Evolutionary conservation across 441 rosid genomes (phyloP).

Genomic region (Gossypium schwendimanii): DNA sequence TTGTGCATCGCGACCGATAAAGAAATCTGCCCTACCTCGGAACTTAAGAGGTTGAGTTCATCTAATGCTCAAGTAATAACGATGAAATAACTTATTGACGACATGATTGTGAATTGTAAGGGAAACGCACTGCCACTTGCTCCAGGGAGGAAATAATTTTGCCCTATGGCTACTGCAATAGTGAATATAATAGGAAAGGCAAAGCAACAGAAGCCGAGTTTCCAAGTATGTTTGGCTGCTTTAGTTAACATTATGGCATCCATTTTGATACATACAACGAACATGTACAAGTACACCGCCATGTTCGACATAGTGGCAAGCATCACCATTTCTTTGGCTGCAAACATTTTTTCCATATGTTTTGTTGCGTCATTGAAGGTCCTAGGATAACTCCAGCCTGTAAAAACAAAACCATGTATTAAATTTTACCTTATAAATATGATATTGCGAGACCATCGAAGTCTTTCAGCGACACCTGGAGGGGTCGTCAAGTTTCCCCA

Average conservation of each 20-base stretch:
- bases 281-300: not conserved
- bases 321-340: not conserved
- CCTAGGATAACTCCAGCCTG: slow-evolving; percentile 5
- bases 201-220: not conserved
- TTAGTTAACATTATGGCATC: not conserved
- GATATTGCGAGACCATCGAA: no score
- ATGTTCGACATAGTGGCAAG: not conserved
- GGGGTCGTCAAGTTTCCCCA: no score
- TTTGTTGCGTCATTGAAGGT: not conserved
- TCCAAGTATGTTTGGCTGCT: not conserved
- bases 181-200: not conserved
- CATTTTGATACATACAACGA: not conserved
- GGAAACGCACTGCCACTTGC: not conserved
- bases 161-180: not conserved
- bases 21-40: not conserved
- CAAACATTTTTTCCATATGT: not conserved
- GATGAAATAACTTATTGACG: not conserved
- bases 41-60: not conserved
- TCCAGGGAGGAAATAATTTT: not conserved
- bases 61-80: not conserved
- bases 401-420: not conserved
- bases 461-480: no score
- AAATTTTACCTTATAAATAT: not conserved
- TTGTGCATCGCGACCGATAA: not conserved
- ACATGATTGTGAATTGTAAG: not conserved